Percentiles rank a stretch among this genome's conserved stretches.
phyloP scores from a whole-genome alignment of 2,329 filamentous ascomycete species.

The Davidsoniella australis region DNA sequence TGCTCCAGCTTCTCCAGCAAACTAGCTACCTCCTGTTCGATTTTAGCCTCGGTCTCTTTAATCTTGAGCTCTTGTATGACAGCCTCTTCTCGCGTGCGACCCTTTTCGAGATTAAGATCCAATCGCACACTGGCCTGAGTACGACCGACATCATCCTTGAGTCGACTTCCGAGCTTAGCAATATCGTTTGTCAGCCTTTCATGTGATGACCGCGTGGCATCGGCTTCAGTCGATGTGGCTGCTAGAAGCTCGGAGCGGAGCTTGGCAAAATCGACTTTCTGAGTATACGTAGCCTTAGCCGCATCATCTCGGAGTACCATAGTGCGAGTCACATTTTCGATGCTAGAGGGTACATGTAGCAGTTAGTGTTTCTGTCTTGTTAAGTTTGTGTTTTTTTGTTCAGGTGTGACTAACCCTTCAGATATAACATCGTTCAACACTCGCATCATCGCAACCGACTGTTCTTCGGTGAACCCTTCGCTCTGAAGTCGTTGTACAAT shows the following conservation, averaged over 20 bases:
- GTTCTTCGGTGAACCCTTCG: conserved; percentile 90
- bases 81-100: conserved; percentile 86
- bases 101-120: conserved; percentile 92
- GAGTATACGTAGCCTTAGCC: conserved; percentile 59
- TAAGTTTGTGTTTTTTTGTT: neutral
- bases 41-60: conserved; percentile 95
- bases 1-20: conserved; percentile 83
- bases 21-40: conserved; percentile 90
- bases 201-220: conserved; percentile 74
- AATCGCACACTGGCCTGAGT: conserved; percentile 86
- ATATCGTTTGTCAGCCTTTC: conserved; percentile 89
- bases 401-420: conserved; percentile 46
- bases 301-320: conserved; percentile 96
- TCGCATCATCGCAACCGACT: conserved; percentile 96
- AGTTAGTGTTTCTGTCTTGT: neutral
- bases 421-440: conserved; percentile 93
- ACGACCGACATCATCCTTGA: conserved; percentile 84
- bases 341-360: conserved; percentile 33
- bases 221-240: conserved; percentile 78
- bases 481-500: conserved; percentile 80
- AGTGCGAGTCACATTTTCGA: conserved; percentile 89
- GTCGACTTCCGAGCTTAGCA: conserved; percentile 73
- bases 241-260: conserved; percentile 85
- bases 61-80: conserved; percentile 95
- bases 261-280: conserved; percentile 97